Percentiles rank a stretch among this genome's conserved stretches.
Conservation (phyloP, 2,329 filamentous ascomycete genomes). For the Drechslerella dactyloides region DNA sequence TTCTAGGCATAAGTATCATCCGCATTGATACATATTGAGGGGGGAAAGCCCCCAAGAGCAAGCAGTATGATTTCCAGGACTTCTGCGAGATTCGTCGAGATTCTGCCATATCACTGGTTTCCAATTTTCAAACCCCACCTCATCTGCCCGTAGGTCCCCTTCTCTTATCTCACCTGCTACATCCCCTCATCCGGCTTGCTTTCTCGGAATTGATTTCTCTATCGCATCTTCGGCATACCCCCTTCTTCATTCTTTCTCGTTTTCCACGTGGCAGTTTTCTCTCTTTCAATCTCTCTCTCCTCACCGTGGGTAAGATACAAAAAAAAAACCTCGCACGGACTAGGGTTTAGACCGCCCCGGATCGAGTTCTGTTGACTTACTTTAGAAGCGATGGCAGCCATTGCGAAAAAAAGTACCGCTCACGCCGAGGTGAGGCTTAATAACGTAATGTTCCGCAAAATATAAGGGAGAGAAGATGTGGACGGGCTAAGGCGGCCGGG, state of each 20-base stretch:
- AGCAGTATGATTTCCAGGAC: background rate
- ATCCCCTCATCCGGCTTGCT: background rate
- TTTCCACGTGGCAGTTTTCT: background rate
- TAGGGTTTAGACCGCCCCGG: constrained; percentile 36
- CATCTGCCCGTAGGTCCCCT: too few species aligned
- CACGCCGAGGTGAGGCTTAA: constrained; percentile 48
- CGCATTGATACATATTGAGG: background rate
- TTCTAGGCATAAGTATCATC: background rate
- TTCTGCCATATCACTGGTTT: background rate
- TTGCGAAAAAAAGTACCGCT: constrained; percentile 42
- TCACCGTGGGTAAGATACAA: constrained; percentile 15
- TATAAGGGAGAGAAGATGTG: constrained; percentile 3
- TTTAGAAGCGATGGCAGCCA: constrained; percentile 40
- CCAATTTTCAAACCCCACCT: background rate
- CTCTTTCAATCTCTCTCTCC: constrained; percentile 2
- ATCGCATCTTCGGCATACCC: background rate
- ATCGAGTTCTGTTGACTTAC: constrained; percentile 23
- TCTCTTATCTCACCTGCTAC: background rate
- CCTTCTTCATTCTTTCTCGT: constrained; percentile 3
- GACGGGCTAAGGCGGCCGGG: constrained; percentile 9
- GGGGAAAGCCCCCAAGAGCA: background rate
- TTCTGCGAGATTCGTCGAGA: background rate
- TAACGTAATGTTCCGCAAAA: constrained; percentile 32
- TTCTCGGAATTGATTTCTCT: background rate
- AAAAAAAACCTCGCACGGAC: constrained; percentile 46